These are phyloP conservation scores for Oldenlandia corymbosa DNA, from an alignment of 257 asterid species.

Conservation along the genomic window DNA sequence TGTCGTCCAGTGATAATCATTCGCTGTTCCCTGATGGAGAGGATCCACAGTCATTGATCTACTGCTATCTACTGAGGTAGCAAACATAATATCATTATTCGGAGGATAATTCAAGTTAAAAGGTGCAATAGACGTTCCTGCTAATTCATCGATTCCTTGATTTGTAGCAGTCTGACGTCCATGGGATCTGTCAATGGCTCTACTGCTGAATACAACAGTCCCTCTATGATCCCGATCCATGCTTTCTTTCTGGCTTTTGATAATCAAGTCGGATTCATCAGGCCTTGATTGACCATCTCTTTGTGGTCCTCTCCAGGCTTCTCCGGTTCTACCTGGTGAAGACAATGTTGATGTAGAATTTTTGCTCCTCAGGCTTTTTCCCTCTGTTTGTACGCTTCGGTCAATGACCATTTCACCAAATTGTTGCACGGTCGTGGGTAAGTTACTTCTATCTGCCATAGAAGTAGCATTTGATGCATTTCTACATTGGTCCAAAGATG, in stretches of 20 bases:
- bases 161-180: slow-evolving; percentile 13
- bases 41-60: slow-evolving; percentile 7
- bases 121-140: slow-evolving; percentile 18
- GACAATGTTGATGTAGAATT: slow-evolving; percentile 23
- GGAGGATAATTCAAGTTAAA: slow-evolving; percentile 15
- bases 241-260: slow-evolving; percentile 31
- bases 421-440: slow-evolving; percentile 30
- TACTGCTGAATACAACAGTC: slow-evolving; percentile 11
- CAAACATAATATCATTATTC: slow-evolving; percentile 17
- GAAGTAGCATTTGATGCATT: slow-evolving; percentile 17
- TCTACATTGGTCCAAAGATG: slow-evolving; percentile 18
- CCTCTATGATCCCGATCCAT: slow-evolving; percentile 15
- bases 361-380: slow-evolving; percentile 19
- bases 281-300: slow-evolving; percentile 23
- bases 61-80: slow-evolving; percentile 14
- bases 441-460: slow-evolving; percentile 27
- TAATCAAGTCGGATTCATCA: slow-evolving; percentile 26
- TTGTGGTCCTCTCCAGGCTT: slow-evolving; percentile 18
- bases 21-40: slow-evolving; percentile 2
- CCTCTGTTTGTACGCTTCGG: slow-evolving; percentile 23
- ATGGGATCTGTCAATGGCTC: slow-evolving; percentile 14
- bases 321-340: slow-evolving; percentile 23
- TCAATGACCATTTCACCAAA: slow-evolving; percentile 15
- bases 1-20: slow-evolving; percentile 5
- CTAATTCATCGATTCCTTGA: slow-evolving; percentile 22